These are phyloP conservation scores for Carex cristatella DNA, from an alignment of 176 grass and related monocot genomes.

Conservation along the genomic window DNA sequence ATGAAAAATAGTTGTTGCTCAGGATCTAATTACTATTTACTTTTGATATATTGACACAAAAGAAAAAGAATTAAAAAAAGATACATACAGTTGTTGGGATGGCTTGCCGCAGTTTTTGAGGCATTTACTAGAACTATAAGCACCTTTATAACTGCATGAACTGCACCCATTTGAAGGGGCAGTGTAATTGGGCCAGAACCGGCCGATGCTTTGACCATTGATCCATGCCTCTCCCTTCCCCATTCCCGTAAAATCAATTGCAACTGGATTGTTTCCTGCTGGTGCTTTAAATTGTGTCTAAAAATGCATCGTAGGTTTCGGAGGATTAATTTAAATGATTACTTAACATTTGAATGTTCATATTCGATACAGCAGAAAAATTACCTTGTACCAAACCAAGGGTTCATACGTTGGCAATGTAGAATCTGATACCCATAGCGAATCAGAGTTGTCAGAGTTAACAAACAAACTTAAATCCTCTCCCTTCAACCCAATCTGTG, in stretches of 20 bases:
- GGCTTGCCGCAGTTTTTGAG: constrained; percentile 91
- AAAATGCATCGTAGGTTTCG: background rate
- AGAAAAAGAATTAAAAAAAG: background rate
- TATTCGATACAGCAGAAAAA: constrained; percentile 10
- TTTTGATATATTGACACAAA: background rate
- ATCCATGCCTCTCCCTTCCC: constrained; percentile 96
- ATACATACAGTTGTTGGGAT: constrained; percentile 71
- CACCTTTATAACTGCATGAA: constrained; percentile 74
- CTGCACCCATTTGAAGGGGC: constrained; percentile 59
- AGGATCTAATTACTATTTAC: background rate
- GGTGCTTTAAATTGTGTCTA: constrained; percentile 69
- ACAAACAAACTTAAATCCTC: constrained; percentile 59
- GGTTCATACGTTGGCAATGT: constrained; percentile 64
- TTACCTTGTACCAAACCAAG: constrained; percentile 93
- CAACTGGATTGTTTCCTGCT: constrained; percentile 70
- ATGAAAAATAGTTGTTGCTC: background rate
- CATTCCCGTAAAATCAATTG: constrained; percentile 89
- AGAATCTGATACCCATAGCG: constrained; percentile 61
- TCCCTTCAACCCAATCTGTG: constrained; percentile 78
- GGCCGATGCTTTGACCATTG: constrained; percentile 91
- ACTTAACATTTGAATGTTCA: background rate
- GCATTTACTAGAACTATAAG: constrained; percentile 62
- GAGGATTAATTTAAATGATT: constrained; percentile 5
- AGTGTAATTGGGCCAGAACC: constrained; percentile 80
- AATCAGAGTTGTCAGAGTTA: constrained; percentile 41